Percentiles rank a stretch among this genome's conserved stretches.
Conservation (phyloP, 495 filamentous ascomycete species). For the Monascus purpureus region DNA sequence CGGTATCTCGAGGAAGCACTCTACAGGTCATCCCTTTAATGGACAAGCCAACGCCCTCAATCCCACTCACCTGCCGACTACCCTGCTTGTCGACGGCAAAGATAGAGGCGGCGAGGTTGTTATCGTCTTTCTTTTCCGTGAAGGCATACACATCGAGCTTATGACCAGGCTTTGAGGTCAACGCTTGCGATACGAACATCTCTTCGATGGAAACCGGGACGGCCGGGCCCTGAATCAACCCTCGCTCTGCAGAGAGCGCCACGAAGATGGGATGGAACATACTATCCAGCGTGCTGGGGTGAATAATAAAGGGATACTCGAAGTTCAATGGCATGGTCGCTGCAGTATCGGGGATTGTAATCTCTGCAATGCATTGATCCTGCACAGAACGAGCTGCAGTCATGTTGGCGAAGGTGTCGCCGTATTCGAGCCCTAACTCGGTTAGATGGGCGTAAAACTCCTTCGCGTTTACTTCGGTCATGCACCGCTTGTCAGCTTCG, state of each 20-base stretch:
- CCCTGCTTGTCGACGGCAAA: neutral
- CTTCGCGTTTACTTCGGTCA: conserved; percentile 9
- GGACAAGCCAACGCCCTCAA: no score
- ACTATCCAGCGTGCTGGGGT: conserved; percentile 32
- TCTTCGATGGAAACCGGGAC: conserved; percentile 16
- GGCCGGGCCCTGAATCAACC: conserved; percentile 5
- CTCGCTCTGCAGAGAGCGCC: conserved; percentile 3
- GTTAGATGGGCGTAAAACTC: conserved; percentile 17
- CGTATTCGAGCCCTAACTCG: conserved; percentile 20
- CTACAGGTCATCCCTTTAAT: no score
- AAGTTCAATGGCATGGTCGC: conserved; percentile 32
- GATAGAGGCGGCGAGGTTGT: neutral
- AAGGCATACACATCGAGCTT: conserved; percentile 8
- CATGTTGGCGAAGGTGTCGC: conserved; percentile 19
- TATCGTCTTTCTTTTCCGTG: neutral
- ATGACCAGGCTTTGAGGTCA: conserved; percentile 6
- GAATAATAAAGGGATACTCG: conserved; percentile 26
- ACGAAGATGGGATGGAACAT: conserved; percentile 25
- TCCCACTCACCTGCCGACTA: no score
- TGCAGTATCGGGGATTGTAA: conserved; percentile 28
- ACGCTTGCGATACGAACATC: conserved; percentile 9
- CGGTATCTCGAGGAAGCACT: no score
- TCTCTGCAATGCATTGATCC: conserved; percentile 14
- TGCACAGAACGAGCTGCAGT: conserved; percentile 6
- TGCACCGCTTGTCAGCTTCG: neutral